These are phyloP conservation scores for Asterophora lycoperdoides DNA, from an alignment of 768 basidiomycete species.

Conservation along the genomic window DNA sequence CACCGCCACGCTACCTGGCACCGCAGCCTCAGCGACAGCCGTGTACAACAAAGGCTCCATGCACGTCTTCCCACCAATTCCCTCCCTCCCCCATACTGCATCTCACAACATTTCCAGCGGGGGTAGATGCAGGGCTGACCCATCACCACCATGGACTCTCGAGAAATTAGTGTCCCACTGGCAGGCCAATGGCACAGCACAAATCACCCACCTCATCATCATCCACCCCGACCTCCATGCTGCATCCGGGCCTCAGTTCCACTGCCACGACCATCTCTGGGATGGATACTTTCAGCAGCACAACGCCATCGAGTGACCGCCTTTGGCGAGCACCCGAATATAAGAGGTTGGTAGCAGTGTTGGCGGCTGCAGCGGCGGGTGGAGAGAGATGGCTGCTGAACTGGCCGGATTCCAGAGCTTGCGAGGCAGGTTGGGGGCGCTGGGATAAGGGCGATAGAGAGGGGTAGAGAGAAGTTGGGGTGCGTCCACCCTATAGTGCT, in stretches of 20 bases:
- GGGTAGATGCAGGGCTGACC: neutral
- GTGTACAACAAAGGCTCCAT: neutral
- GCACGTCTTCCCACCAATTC: neutral
- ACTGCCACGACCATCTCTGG: no score
- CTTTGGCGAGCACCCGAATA: conserved; percentile 1
- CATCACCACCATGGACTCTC: no score
- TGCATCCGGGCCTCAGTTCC: no score
- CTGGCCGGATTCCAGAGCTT: conserved; percentile 7
- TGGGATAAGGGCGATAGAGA: no score
- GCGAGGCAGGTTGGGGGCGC: neutral
- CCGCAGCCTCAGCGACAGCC: no score
- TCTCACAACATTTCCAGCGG: neutral
- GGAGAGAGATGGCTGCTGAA: conserved; percentile 2
- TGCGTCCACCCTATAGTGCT: no score
- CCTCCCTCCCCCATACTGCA: neutral
- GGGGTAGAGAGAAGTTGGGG: no score
- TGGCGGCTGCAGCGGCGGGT: neutral
- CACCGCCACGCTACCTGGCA: no score
- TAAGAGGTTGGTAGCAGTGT: conserved; percentile 6
- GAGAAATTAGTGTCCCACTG: neutral
- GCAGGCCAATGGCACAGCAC: neutral
- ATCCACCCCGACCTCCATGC: no score
- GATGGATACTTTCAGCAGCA: no score
- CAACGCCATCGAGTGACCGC: no score
- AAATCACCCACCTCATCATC: neutral